Evolutionary conservation across 352 stramenopile genomes (phyloP).

Genomic region (Thalassiosira livingstoniorum): DNA sequence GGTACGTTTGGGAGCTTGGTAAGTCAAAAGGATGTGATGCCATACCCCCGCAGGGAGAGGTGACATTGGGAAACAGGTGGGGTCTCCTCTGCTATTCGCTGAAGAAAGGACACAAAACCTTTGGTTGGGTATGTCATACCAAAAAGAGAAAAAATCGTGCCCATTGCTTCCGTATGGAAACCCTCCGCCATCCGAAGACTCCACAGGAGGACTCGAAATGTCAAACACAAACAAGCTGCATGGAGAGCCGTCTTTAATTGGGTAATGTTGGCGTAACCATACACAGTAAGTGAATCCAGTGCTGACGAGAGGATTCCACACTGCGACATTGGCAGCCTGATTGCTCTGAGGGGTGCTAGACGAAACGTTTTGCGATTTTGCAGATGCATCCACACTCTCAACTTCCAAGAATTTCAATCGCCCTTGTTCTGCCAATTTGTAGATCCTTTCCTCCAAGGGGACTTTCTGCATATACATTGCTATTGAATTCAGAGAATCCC

Average conservation of each 20-base stretch:
- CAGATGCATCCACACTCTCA: conserved; percentile 73
- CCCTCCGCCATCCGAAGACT: conserved; percentile 53
- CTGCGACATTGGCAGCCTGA: conserved; percentile 52
- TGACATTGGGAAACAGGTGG: conserved; percentile 80
- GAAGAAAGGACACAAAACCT: conserved; percentile 82
- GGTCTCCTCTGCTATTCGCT: conserved; percentile 72
- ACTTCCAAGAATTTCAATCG: conserved; percentile 83
- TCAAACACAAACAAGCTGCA: conserved; percentile 83
- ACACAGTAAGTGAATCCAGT: conserved; percentile 82
- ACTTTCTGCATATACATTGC: conserved; percentile 84
- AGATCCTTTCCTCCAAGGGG: conserved; percentile 81
- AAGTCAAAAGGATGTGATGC: conserved; percentile 86
- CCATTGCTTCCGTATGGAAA: conserved; percentile 58
- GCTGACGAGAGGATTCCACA: conserved; percentile 78
- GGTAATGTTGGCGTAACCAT: conserved; percentile 77
- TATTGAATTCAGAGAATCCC: conserved; percentile 84
- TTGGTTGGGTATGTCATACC: conserved; percentile 82
- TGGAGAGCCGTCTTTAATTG: conserved; percentile 64
- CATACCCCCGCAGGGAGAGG: conserved; percentile 78
- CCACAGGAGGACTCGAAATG: conserved; percentile 71
- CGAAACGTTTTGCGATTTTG: conserved; percentile 48
- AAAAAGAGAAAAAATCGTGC: conserved; percentile 81
- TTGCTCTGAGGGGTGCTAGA: conserved; percentile 39
- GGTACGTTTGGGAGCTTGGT: conserved; percentile 80
- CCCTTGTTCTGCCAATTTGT: conserved; percentile 78